phyloP scores from a whole-genome alignment of 2,329 filamentous ascomycete species.

The Nemania diffusa region DNA sequence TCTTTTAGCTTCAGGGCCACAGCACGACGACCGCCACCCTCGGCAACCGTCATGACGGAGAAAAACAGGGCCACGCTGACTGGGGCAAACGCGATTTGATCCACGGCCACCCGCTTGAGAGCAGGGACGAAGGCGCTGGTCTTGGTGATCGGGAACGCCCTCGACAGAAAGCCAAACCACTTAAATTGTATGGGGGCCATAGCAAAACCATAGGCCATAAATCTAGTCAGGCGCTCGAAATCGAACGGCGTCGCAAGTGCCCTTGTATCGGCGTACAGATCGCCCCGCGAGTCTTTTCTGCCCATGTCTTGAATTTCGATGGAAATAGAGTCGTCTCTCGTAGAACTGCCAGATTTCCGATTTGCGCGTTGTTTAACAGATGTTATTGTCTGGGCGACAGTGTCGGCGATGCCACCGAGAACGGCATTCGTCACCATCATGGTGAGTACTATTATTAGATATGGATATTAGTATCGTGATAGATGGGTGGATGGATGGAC shows the following conservation, averaged over 20 bases:
- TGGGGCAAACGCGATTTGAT: conserved; percentile 93
- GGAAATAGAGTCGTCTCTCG: conserved; percentile 74
- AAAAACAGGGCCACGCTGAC: conserved; percentile 90
- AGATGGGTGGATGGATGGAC: not conserved
- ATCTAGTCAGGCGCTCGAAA: conserved; percentile 91
- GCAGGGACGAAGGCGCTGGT: conserved; percentile 77
- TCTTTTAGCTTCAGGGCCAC: conserved; percentile 87
- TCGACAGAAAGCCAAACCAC: conserved; percentile 90
- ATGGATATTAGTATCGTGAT: conserved; percentile 16
- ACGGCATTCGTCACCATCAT: conserved; percentile 99
- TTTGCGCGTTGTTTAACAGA: conserved; percentile 76
- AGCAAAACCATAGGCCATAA: conserved; percentile 96
- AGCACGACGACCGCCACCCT: conserved; percentile 86
- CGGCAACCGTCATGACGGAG: conserved; percentile 93
- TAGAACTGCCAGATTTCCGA: conserved; percentile 68
- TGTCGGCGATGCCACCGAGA: conserved; percentile 94
- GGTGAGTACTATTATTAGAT: conserved; percentile 76
- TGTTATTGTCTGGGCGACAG: conserved; percentile 92
- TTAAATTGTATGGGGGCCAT: conserved; percentile 96
- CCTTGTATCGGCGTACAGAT: conserved; percentile 73
- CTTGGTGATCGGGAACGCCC: conserved; percentile 86
- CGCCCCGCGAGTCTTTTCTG: conserved; percentile 76
- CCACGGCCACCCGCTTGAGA: conserved; percentile 88
- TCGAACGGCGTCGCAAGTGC: conserved; percentile 84
- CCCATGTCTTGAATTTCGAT: conserved; percentile 92